Base-by-base conservation (phyloP, 495 filamentous ascomycete genomes). In the Xylaria longipes region DNA sequence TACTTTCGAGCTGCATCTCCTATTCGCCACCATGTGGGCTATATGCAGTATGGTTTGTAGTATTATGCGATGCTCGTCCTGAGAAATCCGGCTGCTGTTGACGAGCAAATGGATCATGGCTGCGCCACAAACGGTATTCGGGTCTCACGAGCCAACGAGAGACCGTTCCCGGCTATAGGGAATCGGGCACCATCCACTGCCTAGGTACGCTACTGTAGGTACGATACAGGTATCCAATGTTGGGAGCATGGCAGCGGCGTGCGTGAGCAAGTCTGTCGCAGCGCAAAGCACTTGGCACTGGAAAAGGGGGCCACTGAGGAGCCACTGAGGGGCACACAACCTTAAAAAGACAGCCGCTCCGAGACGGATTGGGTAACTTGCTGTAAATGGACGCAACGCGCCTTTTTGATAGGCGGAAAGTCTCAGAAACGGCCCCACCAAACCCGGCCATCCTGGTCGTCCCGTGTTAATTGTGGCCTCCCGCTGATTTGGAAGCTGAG, bases 81-180 rank as follows among this genome's bases (percentile, higher is more conserved):
- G 62, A 31, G 62, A 27, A 27, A 12, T 63, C 60, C n/a, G 35
- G 48, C 48, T 37, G 17, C 7, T 62, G 58, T 3, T 37, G 58
- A 12, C 60, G 1, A 27, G 20, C 37, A 33, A 12, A 58, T 35
- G 56, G 56, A 58, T n/a, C 29, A n/a, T 20, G 63, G 63, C 45
- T 52, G 63, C 39, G 63, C 45, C 63, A 66, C 63, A 66, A 8
- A 33, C 63, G 63, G 46, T 17, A 52, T 52, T 66, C 31, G 63
- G 63, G 63, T 66, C 63, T 22, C 27, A 45, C 63, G 63, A 66
- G 20, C 63, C 63, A 66, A 66, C 63, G 63, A 66, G 63, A 66
- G 43, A 15, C 25, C 8, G 9, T 48, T 9, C 61, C 61, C 39
- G 33, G 39, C 15, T 5, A 64, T 31, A 12, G 27, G 52, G 22